These are phyloP conservation scores for Eimeria nieschulzi DNA, from an alignment of 169 alveolate species.

Conservation along the genomic window DNA sequence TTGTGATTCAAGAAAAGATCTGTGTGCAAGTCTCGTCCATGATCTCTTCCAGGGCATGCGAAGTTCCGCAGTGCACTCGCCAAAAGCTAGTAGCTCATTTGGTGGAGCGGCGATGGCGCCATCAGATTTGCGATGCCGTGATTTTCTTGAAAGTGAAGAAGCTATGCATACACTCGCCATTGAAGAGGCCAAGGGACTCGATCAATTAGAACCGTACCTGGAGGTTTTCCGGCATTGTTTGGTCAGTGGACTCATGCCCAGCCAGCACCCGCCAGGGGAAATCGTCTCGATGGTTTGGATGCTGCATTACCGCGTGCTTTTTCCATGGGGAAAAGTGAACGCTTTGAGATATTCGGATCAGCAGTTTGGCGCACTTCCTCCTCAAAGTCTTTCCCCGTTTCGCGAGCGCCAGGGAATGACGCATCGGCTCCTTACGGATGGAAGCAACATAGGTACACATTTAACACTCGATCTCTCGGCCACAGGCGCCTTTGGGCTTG, in stretches of 20 bases:
- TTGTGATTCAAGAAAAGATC: not conserved
- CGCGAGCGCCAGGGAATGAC: conserved; percentile 15
- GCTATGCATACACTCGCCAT: not conserved
- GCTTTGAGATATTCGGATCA: not conserved
- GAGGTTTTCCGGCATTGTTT: not conserved
- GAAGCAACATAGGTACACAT: not conserved
- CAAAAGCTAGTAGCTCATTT: not conserved
- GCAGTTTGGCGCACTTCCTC: not conserved
- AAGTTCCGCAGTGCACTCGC: not conserved
- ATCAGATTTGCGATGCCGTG: not conserved
- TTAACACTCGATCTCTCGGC: not conserved
- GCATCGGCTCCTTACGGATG: not conserved
- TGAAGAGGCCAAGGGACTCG: not conserved
- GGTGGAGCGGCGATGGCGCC: not conserved
- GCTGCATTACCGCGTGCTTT: not conserved
- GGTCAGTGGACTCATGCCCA: not conserved
- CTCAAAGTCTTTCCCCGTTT: not conserved
- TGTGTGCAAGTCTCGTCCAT: not conserved
- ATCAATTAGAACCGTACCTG: not conserved
- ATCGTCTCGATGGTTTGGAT: not conserved
- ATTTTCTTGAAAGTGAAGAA: not conserved
- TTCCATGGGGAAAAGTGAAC: not conserved
- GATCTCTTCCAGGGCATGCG: not conserved
- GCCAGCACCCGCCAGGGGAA: conserved; percentile 2
- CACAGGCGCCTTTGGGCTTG: not conserved